Evolutionary conservation across 805 yeast genomes (phyloP), one percentile per base, ranked within the genome.

Genomic region (Grigorovia yakushimaensis): DNA sequence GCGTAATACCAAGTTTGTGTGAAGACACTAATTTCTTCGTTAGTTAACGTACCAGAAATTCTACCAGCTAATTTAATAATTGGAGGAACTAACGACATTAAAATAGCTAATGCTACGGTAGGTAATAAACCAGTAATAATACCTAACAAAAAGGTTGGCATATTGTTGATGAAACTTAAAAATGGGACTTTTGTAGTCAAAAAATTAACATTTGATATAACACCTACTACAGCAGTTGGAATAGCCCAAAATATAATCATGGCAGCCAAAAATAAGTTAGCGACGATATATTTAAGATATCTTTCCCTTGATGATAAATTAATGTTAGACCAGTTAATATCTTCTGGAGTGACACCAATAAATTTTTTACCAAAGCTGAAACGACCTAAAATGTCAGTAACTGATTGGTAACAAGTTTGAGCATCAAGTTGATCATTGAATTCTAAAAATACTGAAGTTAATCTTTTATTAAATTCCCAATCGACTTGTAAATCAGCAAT

Each of bases 151-250:
- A 69, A 71, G 0, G 51, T 30, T 13, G 97, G 97, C 70, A 89
- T 71, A 46, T 84, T 79, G 60, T 82, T 70, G 56, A 91, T 76
- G 68, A 87, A 93, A 38, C 73, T 66, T 60, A 91, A 74, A 72
- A 86, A 93, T 8, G 72, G 87, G 27, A 91, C 77, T 53, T 77
- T 79, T 36, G 74, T 70, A 37, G 84, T 86, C 61, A 88, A 72
- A 59, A 75, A 82, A 54, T 82, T 79, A 55, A 91, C 77, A 67
- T 91, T 93, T 21, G 98, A 91, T 53, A 93, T 82, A 56, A 80
- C 76, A 77, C 98, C 98, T 45, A 91, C 96, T 58, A 88, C 88
- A n/a, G 97, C 95, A 38, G 91, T 97, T 9, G 98, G 98, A 57
- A 91, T 81, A 40, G 95, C 82, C 98, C 98, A 91, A 68, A 88